Evolutionary conservation across 805 yeast genomes (phyloP).

Genomic region (Candida lessepsii): DNA sequence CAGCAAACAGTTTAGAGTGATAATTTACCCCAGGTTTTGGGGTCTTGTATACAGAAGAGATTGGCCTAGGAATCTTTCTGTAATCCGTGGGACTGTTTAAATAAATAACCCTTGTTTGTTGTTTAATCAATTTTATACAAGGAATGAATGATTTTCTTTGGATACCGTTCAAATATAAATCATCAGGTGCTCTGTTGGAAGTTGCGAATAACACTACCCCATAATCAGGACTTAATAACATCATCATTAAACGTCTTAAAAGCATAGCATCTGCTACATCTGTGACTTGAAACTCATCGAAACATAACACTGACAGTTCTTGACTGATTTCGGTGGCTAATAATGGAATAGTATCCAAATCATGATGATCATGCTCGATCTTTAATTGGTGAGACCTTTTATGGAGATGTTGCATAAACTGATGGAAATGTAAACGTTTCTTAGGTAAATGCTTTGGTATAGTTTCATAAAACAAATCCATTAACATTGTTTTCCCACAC

Average conservation of each 20-base stretch:
- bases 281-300: slow-evolving; percentile 97
- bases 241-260: slow-evolving; percentile 67
- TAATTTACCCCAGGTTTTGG: slow-evolving; percentile 66
- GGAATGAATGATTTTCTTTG: slow-evolving; percentile 92
- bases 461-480: slow-evolving; percentile 90
- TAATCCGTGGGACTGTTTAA: slow-evolving; percentile 93
- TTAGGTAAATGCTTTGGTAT: slow-evolving; percentile 77
- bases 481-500: slow-evolving; percentile 96
- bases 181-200: slow-evolving; percentile 93
- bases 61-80: slow-evolving; percentile 81
- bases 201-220: slow-evolving; percentile 92
- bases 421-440: slow-evolving; percentile 88
- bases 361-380: slow-evolving; percentile 50
- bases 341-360: slow-evolving; percentile 78
- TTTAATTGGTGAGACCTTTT: slow-evolving; percentile 79
- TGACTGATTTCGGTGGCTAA: slow-evolving; percentile 82
- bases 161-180: slow-evolving; percentile 87
- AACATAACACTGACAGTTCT: slow-evolving; percentile 76
- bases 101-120: slow-evolving; percentile 70
- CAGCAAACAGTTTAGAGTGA: slow-evolving; percentile 47
- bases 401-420: slow-evolving; percentile 93
- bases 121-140: slow-evolving; percentile 77
- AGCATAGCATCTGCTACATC: slow-evolving; percentile 99
- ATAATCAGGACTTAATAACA: slow-evolving; percentile 66
- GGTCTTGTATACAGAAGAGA: slow-evolving; percentile 71